Evolutionary conservation across 108 stramenopile genomes (phyloP), one percentile per base, ranked within the genome.

Genomic region (Halocafeteria seosinensis): DNA sequence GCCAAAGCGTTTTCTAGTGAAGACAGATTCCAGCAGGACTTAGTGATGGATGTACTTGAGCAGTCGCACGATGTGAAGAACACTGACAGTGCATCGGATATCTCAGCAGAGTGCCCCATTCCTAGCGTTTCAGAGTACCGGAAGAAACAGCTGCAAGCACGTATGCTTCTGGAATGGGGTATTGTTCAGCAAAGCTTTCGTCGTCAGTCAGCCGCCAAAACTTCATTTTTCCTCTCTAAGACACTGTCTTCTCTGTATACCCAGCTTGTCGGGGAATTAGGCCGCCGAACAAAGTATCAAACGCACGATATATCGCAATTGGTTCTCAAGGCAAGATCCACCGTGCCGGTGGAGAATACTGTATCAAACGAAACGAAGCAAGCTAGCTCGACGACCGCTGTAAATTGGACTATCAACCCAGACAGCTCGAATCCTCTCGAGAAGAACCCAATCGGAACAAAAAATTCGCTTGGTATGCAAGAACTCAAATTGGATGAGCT

Each of bases 271-370:
- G 80, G 75, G 9, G 76, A 73, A 0, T 33, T 81, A 37, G 80
- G 80, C 8, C 78, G 77, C 76, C 70, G 79, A 24, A 80, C 77
- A 21, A 81, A 80, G 65, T 65, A 76, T 68, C 79, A 80, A 62
- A 27, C 26, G 35, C 9, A 38, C 13, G 71, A 69, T 34, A 8
- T 47, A 50, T 62, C 81, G 30, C 76, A 78, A 64, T 67, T 81
- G 6, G 37, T 69, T 17, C 68, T 81, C 33, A 6, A 11, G 13
- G 47, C 65, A 3, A 28, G 57, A n/a, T 66, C 65, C n/a, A 12
- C 29, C n/a, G 36, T 12, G 34, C 27, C 65, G 53, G 27, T 74
- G 26, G 72, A 71, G 23, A 25, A 67, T 11, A 65, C 76, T 5
- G 71, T 55, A 0, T 12, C 29, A 30, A 1, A 65, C 26, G 74